Evolutionary conservation across 2,329 filamentous ascomycete species (phyloP).

Genomic region (Clathrospora elynae): DNA sequence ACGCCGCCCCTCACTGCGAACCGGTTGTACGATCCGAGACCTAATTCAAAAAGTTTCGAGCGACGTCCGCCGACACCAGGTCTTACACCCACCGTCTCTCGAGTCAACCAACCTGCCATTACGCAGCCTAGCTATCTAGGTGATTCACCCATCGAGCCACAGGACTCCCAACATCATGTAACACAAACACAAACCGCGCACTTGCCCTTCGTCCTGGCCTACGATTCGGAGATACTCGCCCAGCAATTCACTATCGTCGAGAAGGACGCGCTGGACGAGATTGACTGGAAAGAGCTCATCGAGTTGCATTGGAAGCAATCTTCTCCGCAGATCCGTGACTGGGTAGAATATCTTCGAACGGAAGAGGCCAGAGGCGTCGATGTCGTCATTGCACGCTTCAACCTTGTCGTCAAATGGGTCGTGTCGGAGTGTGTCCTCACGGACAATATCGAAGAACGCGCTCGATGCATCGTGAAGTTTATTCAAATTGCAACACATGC

Average conservation of each 20-base stretch:
- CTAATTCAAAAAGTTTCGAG: slow-evolving; percentile 41
- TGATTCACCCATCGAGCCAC: slow-evolving; percentile 32
- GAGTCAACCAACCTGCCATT: slow-evolving; percentile 30
- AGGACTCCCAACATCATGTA: slow-evolving; percentile 24
- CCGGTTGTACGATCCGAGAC: slow-evolving; percentile 29
- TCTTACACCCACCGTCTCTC: slow-evolving; percentile 43
- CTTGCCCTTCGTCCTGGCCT: slow-evolving; percentile 79
- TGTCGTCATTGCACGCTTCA: slow-evolving; percentile 84
- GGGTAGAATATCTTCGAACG: slow-evolving; percentile 79
- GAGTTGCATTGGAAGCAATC: slow-evolving; percentile 81
- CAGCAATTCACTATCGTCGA: slow-evolving; percentile 86
- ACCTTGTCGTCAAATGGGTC: slow-evolving; percentile 86
- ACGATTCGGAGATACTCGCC: slow-evolving; percentile 77
- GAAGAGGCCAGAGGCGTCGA: slow-evolving; percentile 77
- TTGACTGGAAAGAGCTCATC: slow-evolving; percentile 86
- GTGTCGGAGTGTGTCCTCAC: slow-evolving; percentile 80
- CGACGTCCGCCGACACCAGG: slow-evolving; percentile 47
- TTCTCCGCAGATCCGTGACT: slow-evolving; percentile 70
- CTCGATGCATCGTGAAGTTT: slow-evolving; percentile 76
- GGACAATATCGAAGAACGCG: slow-evolving; percentile 71
- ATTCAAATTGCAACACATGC: slow-evolving; percentile 81
- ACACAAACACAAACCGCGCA: slow-evolving; percentile 51
- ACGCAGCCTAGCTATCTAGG: slow-evolving; percentile 15
- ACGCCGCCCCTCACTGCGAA: slow-evolving; percentile 53
- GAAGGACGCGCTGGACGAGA: slow-evolving; percentile 82